A percentile compares a stretch with the other conserved stretches of the same genome.
phyloP scores from a whole-genome alignment of 192 early-diverging fungal genomes.

The Neocallimastix lanati region DNA sequence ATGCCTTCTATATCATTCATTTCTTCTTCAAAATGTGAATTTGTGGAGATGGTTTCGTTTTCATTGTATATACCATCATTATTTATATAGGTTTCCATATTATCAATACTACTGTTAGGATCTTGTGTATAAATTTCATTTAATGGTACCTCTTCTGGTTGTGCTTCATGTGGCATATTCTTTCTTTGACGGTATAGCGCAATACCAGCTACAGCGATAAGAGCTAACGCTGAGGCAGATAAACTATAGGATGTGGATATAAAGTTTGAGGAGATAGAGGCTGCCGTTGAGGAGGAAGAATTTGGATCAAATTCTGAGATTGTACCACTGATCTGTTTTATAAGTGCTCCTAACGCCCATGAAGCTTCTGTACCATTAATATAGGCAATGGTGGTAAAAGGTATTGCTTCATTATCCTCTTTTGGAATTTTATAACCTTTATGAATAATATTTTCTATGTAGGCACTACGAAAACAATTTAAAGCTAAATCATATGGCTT shows the following conservation, averaged over 20 bases:
- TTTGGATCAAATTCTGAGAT: neutral
- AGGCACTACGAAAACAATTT: conserved; percentile 93
- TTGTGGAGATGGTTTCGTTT: too few relatives aligned
- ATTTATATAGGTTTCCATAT: too few relatives aligned
- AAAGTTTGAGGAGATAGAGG: neutral
- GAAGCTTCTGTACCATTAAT: neutral
- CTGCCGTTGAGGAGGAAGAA: neutral
- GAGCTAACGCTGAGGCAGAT: neutral
- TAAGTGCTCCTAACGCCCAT: neutral
- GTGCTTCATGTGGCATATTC: neutral
- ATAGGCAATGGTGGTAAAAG: neutral
- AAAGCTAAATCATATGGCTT: conserved; percentile 43
- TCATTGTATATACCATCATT: too few relatives aligned
- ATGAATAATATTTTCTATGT: conserved; percentile 80
- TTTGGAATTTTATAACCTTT: conserved; percentile 68
- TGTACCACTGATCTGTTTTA: neutral
- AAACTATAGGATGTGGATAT: neutral
- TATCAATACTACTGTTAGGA: too few relatives aligned
- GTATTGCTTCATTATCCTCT: neutral
- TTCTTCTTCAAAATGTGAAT: too few relatives aligned
- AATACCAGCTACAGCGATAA: neutral
- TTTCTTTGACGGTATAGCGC: neutral
- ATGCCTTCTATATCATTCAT: too few relatives aligned
- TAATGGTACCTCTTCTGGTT: neutral
- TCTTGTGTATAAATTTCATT: neutral